Percentiles rank a stretch among this genome's conserved stretches.
phyloP scores from a whole-genome alignment of 176 grass and related monocot species.

The Aegilops longissima region DNA sequence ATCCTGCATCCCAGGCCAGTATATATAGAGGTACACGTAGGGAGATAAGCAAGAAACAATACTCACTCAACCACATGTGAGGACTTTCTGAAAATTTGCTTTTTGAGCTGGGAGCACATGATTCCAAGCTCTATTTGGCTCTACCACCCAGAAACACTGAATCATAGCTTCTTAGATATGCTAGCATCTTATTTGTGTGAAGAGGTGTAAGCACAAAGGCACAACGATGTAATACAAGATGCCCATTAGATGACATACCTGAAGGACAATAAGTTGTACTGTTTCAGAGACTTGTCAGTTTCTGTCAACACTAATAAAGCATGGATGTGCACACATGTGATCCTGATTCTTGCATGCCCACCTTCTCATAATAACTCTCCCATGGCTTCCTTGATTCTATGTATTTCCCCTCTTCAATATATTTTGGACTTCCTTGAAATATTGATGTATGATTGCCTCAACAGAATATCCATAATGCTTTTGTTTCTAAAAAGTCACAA shows the following conservation, averaged over 20 bases:
- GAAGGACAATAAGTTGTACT: not conserved
- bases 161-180: not conserved
- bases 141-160: not conserved
- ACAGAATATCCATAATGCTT: constrained; percentile 10
- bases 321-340: not conserved
- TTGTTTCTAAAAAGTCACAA: not conserved
- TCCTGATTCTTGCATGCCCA: not conserved
- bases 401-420: not conserved
- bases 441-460: constrained; percentile 1
- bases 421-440: not conserved
- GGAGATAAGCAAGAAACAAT: not conserved
- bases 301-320: not conserved
- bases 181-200: not conserved
- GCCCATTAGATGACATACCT: not conserved
- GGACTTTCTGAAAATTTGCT: not conserved
- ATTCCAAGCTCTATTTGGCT: not conserved
- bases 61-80: not conserved
- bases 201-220: constrained; percentile 10
- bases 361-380: not conserved
- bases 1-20: not conserved
- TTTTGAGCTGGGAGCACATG: not conserved
- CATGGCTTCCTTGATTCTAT: not conserved
- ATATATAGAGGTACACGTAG: too few relatives aligned
- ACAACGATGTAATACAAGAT: not conserved
- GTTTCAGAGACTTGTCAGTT: not conserved